phyloP scores from a whole-genome alignment of 805 yeast genomes.

The Yarrowia sp. region DNA sequence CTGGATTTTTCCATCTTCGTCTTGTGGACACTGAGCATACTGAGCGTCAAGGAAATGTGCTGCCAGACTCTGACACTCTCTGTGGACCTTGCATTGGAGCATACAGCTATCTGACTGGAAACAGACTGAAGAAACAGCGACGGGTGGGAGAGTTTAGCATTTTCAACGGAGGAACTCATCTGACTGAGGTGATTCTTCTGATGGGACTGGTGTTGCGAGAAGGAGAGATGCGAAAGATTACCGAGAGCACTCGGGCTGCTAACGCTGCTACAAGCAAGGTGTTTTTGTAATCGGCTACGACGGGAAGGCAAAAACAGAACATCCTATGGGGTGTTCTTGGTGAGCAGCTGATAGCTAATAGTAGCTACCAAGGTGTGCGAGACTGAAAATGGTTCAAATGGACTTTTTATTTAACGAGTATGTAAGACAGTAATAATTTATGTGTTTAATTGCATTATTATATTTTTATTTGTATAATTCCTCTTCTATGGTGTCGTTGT shows the following conservation, averaged over 20 bases:
- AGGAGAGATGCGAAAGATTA: constrained; percentile 25
- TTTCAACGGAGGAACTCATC: constrained; percentile 18
- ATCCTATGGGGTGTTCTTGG: background rate
- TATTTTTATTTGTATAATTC: too few relatives aligned
- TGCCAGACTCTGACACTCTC: constrained; percentile 4
- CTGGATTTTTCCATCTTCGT: constrained; percentile 16
- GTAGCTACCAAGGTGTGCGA: too few relatives aligned
- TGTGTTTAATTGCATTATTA: too few relatives aligned
- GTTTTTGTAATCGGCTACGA: too few relatives aligned
- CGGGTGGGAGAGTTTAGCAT: constrained; percentile 23
- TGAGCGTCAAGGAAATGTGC: constrained; percentile 8
- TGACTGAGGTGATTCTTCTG: constrained; percentile 3
- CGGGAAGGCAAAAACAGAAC: background rate
- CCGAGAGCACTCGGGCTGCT: constrained; percentile 6
- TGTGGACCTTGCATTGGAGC: constrained; percentile 26
- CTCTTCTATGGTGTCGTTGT: too few relatives aligned
- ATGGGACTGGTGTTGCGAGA: constrained; percentile 22
- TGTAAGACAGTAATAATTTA: background rate
- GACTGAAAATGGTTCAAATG: too few relatives aligned
- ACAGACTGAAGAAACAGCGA: constrained; percentile 8
- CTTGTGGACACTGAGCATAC: constrained; percentile 7
- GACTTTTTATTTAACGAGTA: background rate
- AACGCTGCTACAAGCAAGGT: background rate
- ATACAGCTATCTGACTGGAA: constrained; percentile 17
- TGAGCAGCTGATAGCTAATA: too few relatives aligned